phyloP scores from a whole-genome alignment of 306 rosid genomes.

The Fragaria ananassa region DNA sequence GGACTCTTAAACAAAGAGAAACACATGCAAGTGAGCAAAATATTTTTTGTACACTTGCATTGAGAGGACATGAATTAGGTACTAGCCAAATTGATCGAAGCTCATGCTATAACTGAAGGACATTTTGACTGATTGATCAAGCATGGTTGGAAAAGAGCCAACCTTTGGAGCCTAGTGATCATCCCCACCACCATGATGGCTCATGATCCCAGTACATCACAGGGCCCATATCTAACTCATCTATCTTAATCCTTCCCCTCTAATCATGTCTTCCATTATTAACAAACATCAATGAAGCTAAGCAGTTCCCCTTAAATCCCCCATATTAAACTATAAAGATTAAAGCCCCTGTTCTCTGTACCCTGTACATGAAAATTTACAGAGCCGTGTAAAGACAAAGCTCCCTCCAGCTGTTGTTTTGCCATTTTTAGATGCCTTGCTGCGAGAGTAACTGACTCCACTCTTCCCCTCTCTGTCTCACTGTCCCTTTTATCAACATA shows the following conservation, averaged over 20 bases:
- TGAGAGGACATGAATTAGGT: neutral
- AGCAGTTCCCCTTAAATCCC: neutral
- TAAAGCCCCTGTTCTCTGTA: neutral
- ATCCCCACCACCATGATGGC: slow-evolving; percentile 12
- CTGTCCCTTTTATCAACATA: neutral
- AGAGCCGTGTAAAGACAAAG: slow-evolving; percentile 29
- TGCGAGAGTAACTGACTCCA: slow-evolving; percentile 23
- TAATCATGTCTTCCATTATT: slow-evolving; percentile 8
- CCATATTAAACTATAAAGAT: neutral
- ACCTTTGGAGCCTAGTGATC: neutral
- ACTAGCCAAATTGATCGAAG: neutral
- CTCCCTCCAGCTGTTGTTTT: slow-evolving; percentile 28
- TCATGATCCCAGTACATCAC: slow-evolving; percentile 18
- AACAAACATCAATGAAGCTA: neutral
- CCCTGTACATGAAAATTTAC: neutral
- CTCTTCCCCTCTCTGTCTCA: slow-evolving; percentile 3
- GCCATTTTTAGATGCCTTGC: slow-evolving; percentile 21
- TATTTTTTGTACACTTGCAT: neutral
- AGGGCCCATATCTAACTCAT: slow-evolving; percentile 12
- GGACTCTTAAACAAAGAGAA: neutral
- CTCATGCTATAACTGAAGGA: neutral
- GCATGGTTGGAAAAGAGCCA: neutral
- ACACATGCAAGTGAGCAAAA: neutral
- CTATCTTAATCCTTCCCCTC: neutral
- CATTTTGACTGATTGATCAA: slow-evolving; percentile 3